These are phyloP conservation scores for Clitocybe nebularis DNA, from an alignment of 1,284 basidiomycete species.

Conservation along the genomic window DNA sequence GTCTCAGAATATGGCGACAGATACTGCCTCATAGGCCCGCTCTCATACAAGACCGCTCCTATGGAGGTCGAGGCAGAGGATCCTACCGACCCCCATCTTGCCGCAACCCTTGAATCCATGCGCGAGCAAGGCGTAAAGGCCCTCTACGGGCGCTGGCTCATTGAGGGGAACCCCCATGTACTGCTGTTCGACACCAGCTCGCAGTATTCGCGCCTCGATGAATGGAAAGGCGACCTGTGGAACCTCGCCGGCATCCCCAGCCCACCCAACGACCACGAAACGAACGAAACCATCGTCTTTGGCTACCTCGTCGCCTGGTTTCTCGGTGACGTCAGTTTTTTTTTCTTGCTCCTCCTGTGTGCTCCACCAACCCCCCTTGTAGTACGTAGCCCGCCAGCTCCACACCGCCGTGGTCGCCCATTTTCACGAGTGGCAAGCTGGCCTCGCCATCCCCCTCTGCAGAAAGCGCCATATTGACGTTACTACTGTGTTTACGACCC, in stretches of 20 bases:
- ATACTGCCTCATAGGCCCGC: slow-evolving; percentile 91
- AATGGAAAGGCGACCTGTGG: slow-evolving; percentile 99
- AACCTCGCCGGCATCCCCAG: slow-evolving; percentile 96
- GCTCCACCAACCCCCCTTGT: slow-evolving; percentile 15
- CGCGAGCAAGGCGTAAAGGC: slow-evolving; percentile 86
- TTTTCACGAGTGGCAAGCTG: slow-evolving; percentile 99
- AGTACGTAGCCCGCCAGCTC: slow-evolving; percentile 81
- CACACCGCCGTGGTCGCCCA: slow-evolving; percentile 90
- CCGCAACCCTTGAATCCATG: slow-evolving; percentile 73
- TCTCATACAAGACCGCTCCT: slow-evolving; percentile 96
- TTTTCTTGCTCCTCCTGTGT: slow-evolving; percentile 12
- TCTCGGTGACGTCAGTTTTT: slow-evolving; percentile 79
- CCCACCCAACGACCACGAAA: slow-evolving; percentile 94
- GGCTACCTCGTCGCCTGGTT: slow-evolving; percentile 99
- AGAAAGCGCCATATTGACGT: slow-evolving; percentile 96
- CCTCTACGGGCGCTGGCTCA: slow-evolving; percentile 96
- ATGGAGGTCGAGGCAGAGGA: slow-evolving; percentile 98
- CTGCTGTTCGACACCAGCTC: slow-evolving; percentile 94
- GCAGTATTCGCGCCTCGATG: slow-evolving; percentile 85
- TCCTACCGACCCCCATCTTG: slow-evolving; percentile 71
- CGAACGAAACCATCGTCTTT: slow-evolving; percentile 98
- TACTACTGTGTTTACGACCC: slow-evolving; percentile 97
- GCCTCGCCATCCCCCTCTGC: slow-evolving; percentile 93
- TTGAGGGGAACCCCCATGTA: slow-evolving; percentile 92
- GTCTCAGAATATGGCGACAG: slow-evolving; percentile 90